Percentiles rank a stretch among this genome's conserved stretches.
Conservation (phyloP, 2,329 filamentous ascomycete species). For the Aspergillus tubingensis region DNA sequence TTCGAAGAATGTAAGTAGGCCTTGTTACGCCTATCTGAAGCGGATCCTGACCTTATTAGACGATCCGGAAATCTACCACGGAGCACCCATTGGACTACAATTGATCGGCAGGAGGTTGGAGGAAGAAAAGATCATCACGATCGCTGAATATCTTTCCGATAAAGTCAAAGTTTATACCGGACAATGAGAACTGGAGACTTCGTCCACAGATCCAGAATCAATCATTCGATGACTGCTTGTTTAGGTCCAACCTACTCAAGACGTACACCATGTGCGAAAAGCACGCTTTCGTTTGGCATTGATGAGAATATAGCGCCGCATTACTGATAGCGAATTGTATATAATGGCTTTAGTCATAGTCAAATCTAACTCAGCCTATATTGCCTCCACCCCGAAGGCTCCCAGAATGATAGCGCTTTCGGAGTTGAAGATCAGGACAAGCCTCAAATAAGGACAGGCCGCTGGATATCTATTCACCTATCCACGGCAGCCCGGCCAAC, state of each 20-base stretch:
- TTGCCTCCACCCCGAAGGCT: neutral
- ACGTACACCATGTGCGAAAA: too few species aligned
- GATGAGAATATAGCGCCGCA: too few species aligned
- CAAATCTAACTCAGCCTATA: too few species aligned
- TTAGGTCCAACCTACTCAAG: too few species aligned
- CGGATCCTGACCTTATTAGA: neutral
- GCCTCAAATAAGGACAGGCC: neutral
- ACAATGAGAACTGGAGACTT: too few species aligned
- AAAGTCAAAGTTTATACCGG: too few species aligned
- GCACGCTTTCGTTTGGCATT: too few species aligned
- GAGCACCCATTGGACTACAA: neutral
- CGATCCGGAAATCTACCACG: neutral
- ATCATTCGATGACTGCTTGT: too few species aligned
- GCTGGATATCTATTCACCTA: neutral
- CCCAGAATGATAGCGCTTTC: neutral
- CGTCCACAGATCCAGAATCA: too few species aligned
- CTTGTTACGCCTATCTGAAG: slow-evolving; percentile 24
- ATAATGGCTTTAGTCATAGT: too few species aligned
- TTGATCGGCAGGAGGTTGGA: neutral
- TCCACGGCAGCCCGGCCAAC: neutral
- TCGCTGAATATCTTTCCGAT: neutral
- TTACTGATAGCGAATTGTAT: too few species aligned
- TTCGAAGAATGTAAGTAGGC: neutral
- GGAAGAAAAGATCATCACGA: slow-evolving; percentile 12
- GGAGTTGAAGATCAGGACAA: neutral